Evolutionary conservation across 1,284 basidiomycete species (phyloP).

Genomic region (Trichosporon coremiiforme): DNA sequence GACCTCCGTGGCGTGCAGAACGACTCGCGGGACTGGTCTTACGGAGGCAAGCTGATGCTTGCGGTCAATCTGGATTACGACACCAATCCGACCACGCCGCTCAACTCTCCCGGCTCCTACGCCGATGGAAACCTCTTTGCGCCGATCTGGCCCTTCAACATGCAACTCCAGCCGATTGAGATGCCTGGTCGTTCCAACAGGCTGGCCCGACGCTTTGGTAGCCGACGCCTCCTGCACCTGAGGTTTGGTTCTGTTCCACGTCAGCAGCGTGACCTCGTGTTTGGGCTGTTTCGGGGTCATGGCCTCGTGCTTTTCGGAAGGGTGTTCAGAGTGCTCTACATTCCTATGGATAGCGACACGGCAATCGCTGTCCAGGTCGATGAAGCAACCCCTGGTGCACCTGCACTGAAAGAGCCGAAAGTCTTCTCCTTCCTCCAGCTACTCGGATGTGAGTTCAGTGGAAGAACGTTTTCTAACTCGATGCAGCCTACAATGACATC

Average conservation of each 20-base stretch:
- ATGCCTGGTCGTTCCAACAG: slow-evolving; percentile 44
- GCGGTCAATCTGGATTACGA: slow-evolving; percentile 23
- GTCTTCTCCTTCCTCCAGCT: slow-evolving; percentile 31
- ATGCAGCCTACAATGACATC: slow-evolving; percentile 45
- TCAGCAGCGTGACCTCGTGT: slow-evolving; percentile 13
- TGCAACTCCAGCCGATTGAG: slow-evolving; percentile 34
- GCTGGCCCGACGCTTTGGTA: slow-evolving; percentile 44
- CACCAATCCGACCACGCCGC: neutral
- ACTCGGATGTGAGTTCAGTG: slow-evolving; percentile 30
- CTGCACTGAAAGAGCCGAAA: neutral
- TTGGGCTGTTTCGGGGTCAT: slow-evolving; percentile 38
- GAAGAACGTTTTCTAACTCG: neutral
- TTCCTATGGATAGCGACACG: slow-evolving; percentile 36
- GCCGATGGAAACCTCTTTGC: neutral
- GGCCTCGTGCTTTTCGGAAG: slow-evolving; percentile 41
- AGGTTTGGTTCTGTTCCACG: slow-evolving; percentile 29
- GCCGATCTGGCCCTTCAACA: slow-evolving; percentile 18
- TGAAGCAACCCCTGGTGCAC: slow-evolving; percentile 21
- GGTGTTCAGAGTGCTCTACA: slow-evolving; percentile 40
- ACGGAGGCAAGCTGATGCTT: slow-evolving; percentile 41
- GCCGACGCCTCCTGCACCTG: slow-evolving; percentile 40
- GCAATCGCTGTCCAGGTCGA: slow-evolving; percentile 40
- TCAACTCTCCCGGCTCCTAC: neutral
- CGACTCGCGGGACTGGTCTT: slow-evolving; percentile 33
- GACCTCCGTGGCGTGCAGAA: slow-evolving; percentile 28